Percentiles rank a stretch among this genome's conserved stretches.
Evolutionary conservation across 2,329 filamentous ascomycete genomes (phyloP).

Genomic region (Pestalotiopsis sp.): DNA sequence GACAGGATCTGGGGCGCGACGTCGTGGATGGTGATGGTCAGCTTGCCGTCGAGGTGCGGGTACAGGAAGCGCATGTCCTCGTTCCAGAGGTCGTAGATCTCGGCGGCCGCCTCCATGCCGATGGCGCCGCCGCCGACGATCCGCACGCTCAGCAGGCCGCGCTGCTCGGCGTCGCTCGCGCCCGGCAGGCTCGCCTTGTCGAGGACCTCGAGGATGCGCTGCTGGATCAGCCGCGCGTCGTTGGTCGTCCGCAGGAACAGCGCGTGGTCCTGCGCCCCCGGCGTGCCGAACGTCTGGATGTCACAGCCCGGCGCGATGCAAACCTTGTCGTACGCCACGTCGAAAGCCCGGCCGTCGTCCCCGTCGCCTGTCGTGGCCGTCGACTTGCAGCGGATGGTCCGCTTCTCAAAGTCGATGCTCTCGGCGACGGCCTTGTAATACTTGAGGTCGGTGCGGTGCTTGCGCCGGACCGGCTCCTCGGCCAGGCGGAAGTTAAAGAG

Average conservation of each 20-base stretch:
- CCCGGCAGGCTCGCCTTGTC: conserved; percentile 25
- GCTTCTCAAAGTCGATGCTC: conserved; percentile 36
- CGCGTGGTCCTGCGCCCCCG: conserved; percentile 38
- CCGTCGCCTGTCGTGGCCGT: conserved; percentile 30
- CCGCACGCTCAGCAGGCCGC: conserved; percentile 35
- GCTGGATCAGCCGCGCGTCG: conserved; percentile 34
- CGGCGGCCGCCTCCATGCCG: conserved; percentile 43
- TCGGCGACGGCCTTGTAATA: conserved; percentile 42
- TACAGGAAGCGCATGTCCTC: conserved; percentile 39
- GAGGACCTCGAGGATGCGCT: conserved; percentile 32
- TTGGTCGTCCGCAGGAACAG: conserved; percentile 37
- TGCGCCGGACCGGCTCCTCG: conserved; percentile 42
- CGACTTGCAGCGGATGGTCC: conserved; percentile 32
- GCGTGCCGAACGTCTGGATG: conserved; percentile 40
- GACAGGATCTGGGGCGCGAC: conserved; percentile 41
- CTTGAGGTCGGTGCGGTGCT: conserved; percentile 26
- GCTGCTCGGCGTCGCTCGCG: conserved; percentile 27
- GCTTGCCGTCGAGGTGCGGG: conserved; percentile 37
- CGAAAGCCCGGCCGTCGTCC: conserved; percentile 28
- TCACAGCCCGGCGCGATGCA: conserved; percentile 42
- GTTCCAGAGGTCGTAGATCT: conserved; percentile 42
- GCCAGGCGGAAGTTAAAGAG: conserved; percentile 46
- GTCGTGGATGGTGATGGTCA: conserved; percentile 44
- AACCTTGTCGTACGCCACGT: conserved; percentile 42
- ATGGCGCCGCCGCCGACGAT: conserved; percentile 43